These are phyloP conservation scores for Voacanga thouarsii DNA, from an alignment of 257 asterid genomes.

Conservation along the genomic window DNA sequence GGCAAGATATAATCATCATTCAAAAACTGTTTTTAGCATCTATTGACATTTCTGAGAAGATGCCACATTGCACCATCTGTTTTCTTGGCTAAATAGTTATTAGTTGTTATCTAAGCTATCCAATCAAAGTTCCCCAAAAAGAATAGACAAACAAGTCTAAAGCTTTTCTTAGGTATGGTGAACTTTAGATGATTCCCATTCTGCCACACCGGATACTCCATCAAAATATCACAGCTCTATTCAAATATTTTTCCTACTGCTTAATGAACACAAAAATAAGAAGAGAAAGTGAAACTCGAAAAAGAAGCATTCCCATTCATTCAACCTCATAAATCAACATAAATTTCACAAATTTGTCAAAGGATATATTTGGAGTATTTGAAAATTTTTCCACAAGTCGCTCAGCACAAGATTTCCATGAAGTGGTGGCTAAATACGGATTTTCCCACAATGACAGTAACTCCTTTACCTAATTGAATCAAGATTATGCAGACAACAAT, in stretches of 20 bases:
- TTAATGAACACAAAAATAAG: background rate
- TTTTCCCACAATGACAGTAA: slow-evolving; percentile 91
- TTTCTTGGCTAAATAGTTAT: background rate
- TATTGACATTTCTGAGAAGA: too few species aligned
- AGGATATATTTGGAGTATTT: slow-evolving; percentile 33
- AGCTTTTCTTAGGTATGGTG: background rate
- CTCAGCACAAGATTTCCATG: slow-evolving; percentile 98
- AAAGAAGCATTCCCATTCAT: background rate
- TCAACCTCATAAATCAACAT: background rate
- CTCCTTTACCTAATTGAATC: slow-evolving; percentile 71
- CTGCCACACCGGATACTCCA: background rate
- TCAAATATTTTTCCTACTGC: background rate
- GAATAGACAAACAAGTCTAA: background rate
- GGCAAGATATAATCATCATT: background rate
- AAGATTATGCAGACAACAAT: slow-evolving; percentile 14
- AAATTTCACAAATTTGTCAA: background rate
- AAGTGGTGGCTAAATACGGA: slow-evolving; percentile 91
- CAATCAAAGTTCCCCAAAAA: background rate
- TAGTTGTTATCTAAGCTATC: background rate
- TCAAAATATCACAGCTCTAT: background rate
- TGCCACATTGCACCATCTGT: background rate
- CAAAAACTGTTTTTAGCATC: background rate
- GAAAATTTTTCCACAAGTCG: slow-evolving; percentile 63
- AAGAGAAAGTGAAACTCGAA: background rate
- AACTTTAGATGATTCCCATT: background rate